phyloP scores from a whole-genome alignment of 805 yeast genomes.

The Metschnikowia cubensis region DNA sequence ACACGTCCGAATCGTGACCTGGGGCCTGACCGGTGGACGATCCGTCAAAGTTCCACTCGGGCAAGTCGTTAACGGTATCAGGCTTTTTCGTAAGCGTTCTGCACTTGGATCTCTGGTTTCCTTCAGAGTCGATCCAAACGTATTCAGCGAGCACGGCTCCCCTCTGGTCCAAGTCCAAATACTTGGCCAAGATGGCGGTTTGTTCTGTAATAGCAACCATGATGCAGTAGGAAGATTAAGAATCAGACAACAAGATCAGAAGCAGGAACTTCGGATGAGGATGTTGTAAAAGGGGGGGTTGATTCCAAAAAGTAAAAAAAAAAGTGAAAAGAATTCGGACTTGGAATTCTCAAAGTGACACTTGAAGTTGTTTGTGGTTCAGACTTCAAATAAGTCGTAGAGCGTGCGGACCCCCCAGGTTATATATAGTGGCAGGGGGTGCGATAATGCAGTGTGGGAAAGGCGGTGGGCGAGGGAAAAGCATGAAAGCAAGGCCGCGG shows the following conservation, averaged over 20 bases:
- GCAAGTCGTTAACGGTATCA: slow-evolving; percentile 74
- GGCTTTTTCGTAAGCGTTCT: slow-evolving; percentile 74
- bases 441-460: slow-evolving; percentile 4
- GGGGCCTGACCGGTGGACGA: slow-evolving; percentile 98
- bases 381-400: neutral
- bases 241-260: neutral
- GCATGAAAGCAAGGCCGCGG: slow-evolving; percentile 14
- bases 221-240: too few relatives aligned
- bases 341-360: neutral
- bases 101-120: slow-evolving; percentile 90
- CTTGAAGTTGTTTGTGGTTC: neutral
- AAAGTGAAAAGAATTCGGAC: neutral
- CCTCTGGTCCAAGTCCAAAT: slow-evolving; percentile 76
- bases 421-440: slow-evolving; percentile 4
- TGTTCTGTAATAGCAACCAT: slow-evolving; percentile 52
- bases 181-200: slow-evolving; percentile 79
- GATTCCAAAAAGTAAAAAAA: neutral
- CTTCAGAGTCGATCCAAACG: slow-evolving; percentile 95
- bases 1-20: slow-evolving; percentile 93
- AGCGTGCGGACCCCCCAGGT: neutral
- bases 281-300: too few relatives aligned
- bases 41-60: slow-evolving; percentile 99
- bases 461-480: slow-evolving; percentile 8
- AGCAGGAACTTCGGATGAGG: neutral
- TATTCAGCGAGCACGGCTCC: slow-evolving; percentile 92